A percentile compares a stretch with the other conserved stretches of the same genome.
Evolutionary conservation across 2,329 filamentous ascomycete species (phyloP).

Genomic region (Tolypocladium pustulatum): DNA sequence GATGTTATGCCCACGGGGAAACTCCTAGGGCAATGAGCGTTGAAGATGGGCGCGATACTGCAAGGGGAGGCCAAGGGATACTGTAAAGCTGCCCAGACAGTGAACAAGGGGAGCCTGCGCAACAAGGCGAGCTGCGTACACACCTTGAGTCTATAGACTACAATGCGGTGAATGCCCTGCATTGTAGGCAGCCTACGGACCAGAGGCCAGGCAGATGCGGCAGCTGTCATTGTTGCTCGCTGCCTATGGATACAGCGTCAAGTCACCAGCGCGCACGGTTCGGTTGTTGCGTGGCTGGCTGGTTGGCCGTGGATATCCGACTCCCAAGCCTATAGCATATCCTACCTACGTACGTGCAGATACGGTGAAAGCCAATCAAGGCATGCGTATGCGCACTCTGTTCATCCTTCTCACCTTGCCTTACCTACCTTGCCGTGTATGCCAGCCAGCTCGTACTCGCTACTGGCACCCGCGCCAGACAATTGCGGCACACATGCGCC

Average conservation of each 20-base stretch:
- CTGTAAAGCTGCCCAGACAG: too few species aligned
- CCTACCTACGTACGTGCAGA: background rate
- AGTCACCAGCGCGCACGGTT: too few species aligned
- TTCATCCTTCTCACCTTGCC: background rate
- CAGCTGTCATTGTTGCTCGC: background rate
- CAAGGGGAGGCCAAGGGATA: too few species aligned
- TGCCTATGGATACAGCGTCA: too few species aligned
- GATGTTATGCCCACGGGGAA: background rate
- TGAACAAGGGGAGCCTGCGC: too few species aligned
- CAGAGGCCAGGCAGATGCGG: background rate
- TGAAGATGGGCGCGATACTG: background rate
- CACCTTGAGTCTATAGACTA: too few species aligned
- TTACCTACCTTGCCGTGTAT: background rate
- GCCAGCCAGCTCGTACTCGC: background rate
- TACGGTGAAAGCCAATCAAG: background rate
- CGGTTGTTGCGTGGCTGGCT: too few species aligned
- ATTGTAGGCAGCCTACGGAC: background rate
- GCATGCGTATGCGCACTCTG: background rate
- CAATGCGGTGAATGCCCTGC: background rate
- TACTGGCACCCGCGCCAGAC: background rate
- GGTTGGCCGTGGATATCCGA: too few species aligned
- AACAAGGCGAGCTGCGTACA: too few species aligned
- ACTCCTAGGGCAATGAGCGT: too few species aligned
- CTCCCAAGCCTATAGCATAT: background rate
- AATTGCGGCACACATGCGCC: background rate